Evolutionary conservation across 129 eudicot genomes (phyloP).

Genomic region (Artemisia tridentata): DNA sequence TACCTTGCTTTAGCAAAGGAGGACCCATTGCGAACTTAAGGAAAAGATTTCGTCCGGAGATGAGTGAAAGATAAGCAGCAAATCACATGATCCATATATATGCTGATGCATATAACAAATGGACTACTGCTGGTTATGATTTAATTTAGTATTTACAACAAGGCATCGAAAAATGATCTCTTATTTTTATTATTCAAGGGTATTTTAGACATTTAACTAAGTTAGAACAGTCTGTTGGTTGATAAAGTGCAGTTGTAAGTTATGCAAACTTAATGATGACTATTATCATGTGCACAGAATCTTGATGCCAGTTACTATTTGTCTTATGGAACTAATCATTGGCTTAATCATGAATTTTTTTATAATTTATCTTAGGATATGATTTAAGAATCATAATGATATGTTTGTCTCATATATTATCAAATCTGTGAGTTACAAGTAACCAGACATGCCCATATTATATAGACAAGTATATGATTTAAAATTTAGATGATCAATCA

Average conservation of each 20-base stretch:
- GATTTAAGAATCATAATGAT: not conserved
- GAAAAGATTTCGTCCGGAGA: conserved; percentile 94
- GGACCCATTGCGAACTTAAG: conserved; percentile 94
- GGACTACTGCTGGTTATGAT: conserved; percentile 99
- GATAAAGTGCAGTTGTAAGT: not conserved
- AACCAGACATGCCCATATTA: too few relatives aligned
- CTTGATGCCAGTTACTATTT: not conserved
- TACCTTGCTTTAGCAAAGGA: conserved; percentile 98
- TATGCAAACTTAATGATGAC: not conserved
- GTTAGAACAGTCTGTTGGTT: conserved; percentile 7
- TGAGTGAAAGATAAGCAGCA: conserved; percentile 98
- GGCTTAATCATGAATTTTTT: not conserved
- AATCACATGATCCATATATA: conserved; percentile 90
- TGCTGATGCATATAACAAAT: conserved; percentile 93
- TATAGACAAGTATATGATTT: too few relatives aligned
- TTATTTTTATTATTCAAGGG: not conserved
- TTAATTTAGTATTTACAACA: conserved; percentile 95
- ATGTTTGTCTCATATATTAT: too few relatives aligned
- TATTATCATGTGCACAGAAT: not conserved
- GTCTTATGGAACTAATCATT: not conserved
- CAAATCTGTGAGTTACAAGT: too few relatives aligned
- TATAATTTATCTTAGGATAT: not conserved
- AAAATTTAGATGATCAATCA: too few relatives aligned
- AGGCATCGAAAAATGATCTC: conserved; percentile 79
- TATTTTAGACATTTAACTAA: not conserved